phyloP scores from a whole-genome alignment of 179 eudicot genomes.

The Patellifolia procumbens region DNA sequence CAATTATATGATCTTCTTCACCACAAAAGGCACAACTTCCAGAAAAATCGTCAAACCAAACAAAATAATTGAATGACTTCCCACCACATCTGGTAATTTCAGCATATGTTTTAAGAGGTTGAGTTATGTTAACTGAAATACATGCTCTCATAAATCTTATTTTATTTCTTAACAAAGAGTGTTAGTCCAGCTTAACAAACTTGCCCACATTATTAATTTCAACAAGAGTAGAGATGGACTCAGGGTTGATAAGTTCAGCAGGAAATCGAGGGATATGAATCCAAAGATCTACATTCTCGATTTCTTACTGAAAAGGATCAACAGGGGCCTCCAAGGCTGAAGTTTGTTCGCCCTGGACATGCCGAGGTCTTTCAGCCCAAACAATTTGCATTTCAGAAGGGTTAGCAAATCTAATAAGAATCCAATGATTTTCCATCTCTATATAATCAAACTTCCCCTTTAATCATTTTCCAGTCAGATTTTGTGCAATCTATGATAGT shows the following conservation, averaged over 20 bases:
- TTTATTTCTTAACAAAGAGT: not conserved
- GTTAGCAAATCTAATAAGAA: not conserved
- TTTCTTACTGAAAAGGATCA: not conserved
- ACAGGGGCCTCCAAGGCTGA: not conserved
- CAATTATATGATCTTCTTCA: not conserved
- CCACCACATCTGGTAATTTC: not conserved
- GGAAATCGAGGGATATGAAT: not conserved
- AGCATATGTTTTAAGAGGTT: not conserved
- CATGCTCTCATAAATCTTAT: not conserved
- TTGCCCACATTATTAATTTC: not conserved
- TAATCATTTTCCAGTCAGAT: not conserved
- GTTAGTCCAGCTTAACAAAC: not conserved
- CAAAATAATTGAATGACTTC: not conserved
- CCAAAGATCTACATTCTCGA: not conserved
- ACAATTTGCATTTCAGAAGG: not conserved
- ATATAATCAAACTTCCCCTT: not conserved
- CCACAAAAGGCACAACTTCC: not conserved
- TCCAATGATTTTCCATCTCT: not conserved
- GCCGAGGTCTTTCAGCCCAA: not conserved
- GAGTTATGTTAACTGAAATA: not conserved
- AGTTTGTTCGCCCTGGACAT: not conserved
- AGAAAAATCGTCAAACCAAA: not conserved
- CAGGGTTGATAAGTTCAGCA: not conserved
- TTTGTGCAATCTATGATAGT: not conserved
- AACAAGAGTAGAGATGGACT: not conserved